phyloP scores from a whole-genome alignment of 1,139 yeast species.

The Blastobotrys apis region DNA sequence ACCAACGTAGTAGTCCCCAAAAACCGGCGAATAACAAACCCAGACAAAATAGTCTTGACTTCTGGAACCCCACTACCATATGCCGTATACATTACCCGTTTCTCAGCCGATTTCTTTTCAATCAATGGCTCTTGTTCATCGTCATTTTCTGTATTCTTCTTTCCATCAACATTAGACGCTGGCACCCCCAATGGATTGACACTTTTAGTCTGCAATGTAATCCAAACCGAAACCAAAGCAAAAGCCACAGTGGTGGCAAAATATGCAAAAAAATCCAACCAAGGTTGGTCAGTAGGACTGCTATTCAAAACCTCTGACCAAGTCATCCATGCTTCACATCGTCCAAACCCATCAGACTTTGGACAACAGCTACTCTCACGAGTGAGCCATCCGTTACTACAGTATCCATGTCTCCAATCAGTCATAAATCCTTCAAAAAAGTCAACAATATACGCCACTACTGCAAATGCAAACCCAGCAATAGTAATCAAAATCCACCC shows the following conservation, averaged over 20 bases:
- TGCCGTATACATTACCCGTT: slow-evolving; percentile 47
- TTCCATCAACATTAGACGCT: not conserved
- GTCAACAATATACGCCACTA: slow-evolving; percentile 52
- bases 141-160: slow-evolving; percentile 6
- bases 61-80: slow-evolving; percentile 66
- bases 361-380: slow-evolving; percentile 47
- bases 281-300: slow-evolving; percentile 1
- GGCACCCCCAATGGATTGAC: slow-evolving; percentile 30
- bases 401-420: slow-evolving; percentile 54
- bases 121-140: slow-evolving; percentile 8
- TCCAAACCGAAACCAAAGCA: slow-evolving; percentile 45
- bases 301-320: slow-evolving; percentile 39
- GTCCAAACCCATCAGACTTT: slow-evolving; percentile 21
- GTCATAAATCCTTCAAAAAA: slow-evolving; percentile 48
- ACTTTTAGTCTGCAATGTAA: slow-evolving; percentile 50
- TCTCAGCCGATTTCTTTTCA: slow-evolving; percentile 4
- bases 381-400: slow-evolving; percentile 45
- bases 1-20: slow-evolving; percentile 53
- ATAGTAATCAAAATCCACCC: slow-evolving; percentile 52
- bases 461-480: slow-evolving; percentile 47
- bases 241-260: slow-evolving; percentile 41
- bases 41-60: slow-evolving; percentile 41
- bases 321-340: slow-evolving; percentile 45
- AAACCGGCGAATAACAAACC: slow-evolving; percentile 42
- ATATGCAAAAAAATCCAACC: slow-evolving; percentile 42